phyloP scores from a whole-genome alignment of 169 alveolate genomes.

The Cardiosporidium cionae region DNA sequence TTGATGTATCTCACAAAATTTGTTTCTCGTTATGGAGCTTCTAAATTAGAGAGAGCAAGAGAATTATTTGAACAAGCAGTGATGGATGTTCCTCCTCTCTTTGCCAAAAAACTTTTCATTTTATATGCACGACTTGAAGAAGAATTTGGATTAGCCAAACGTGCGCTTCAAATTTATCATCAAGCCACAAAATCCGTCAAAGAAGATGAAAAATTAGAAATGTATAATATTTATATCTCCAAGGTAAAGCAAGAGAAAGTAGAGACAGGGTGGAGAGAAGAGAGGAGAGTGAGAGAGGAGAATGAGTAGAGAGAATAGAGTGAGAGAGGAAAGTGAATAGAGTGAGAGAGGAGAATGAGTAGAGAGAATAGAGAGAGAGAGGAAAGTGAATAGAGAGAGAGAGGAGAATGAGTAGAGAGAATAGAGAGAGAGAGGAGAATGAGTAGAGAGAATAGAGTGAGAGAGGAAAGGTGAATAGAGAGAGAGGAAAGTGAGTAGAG shows the following conservation, averaged over 20 bases:
- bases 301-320: neutral
- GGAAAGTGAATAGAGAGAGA: no score
- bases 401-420: no score
- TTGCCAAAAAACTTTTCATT: constrained; percentile 44
- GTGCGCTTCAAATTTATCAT: constrained; percentile 73
- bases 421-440: no score
- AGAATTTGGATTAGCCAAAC: constrained; percentile 78
- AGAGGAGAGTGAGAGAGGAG: no score
- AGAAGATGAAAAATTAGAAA: constrained; percentile 57
- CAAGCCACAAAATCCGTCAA: constrained; percentile 49
- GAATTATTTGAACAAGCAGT: constrained; percentile 77
- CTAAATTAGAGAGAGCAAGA: constrained; percentile 84
- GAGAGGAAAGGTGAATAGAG: no score
- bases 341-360: no score
- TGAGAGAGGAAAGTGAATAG: no score
- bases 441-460: no score
- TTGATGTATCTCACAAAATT: constrained; percentile 72
- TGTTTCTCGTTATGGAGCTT: constrained; percentile 66
- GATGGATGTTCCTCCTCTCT: constrained; percentile 57
- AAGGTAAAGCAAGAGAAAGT: no score
- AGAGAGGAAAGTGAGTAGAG: no score
- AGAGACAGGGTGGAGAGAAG: no score
- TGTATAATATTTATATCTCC: constrained; percentile 71
- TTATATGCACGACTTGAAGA: constrained; percentile 85
- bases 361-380: no score